Percentiles rank a stretch among this genome's conserved stretches.
Evolutionary conservation across 2,329 filamentous ascomycete genomes (phyloP).

Genomic region (Nigrospora oryzae): DNA sequence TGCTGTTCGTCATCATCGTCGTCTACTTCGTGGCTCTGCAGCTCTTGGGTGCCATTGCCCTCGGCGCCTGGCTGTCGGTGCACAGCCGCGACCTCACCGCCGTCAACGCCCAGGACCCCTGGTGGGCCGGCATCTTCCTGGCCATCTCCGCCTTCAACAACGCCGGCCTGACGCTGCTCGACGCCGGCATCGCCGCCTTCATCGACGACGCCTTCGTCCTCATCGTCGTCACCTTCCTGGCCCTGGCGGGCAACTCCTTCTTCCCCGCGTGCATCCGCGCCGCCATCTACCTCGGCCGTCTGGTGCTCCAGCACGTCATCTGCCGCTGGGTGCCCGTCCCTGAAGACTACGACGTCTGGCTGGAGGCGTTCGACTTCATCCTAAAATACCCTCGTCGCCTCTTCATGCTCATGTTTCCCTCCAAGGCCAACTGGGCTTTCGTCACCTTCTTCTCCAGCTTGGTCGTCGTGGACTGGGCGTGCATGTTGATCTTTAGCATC

Average conservation of each 20-base stretch:
- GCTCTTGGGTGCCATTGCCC: constrained; percentile 31
- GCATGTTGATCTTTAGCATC: constrained; percentile 58
- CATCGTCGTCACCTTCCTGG: constrained; percentile 45
- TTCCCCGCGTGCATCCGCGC: constrained; percentile 57
- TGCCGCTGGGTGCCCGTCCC: constrained; percentile 18
- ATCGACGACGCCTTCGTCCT: constrained; percentile 42
- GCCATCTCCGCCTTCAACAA: constrained; percentile 64
- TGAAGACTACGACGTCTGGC: constrained; percentile 27
- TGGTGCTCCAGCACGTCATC: constrained; percentile 26
- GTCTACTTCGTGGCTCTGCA: constrained; percentile 47
- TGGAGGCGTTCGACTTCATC: constrained; percentile 44
- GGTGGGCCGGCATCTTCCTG: constrained; percentile 63
- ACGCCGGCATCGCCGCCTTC: constrained; percentile 58
- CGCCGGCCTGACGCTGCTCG: constrained; percentile 59
- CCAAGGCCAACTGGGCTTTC: constrained; percentile 57
- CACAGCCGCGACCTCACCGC: constrained; percentile 39
- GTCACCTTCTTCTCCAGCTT: constrained; percentile 51
- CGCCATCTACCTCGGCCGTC: constrained; percentile 41
- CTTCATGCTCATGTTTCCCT: constrained; percentile 57
- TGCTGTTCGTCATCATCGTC: constrained; percentile 52
- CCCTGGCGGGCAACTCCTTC: constrained; percentile 58
- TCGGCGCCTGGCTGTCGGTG: constrained; percentile 50
- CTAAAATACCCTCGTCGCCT: constrained; percentile 48
- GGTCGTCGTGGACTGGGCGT: constrained; percentile 56
- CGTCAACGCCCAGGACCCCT: constrained; percentile 52